A percentile compares a stretch with the other conserved stretches of the same genome.
phyloP scores from a whole-genome alignment of 768 basidiomycete genomes.

The Lactarius deliciosus region DNA sequence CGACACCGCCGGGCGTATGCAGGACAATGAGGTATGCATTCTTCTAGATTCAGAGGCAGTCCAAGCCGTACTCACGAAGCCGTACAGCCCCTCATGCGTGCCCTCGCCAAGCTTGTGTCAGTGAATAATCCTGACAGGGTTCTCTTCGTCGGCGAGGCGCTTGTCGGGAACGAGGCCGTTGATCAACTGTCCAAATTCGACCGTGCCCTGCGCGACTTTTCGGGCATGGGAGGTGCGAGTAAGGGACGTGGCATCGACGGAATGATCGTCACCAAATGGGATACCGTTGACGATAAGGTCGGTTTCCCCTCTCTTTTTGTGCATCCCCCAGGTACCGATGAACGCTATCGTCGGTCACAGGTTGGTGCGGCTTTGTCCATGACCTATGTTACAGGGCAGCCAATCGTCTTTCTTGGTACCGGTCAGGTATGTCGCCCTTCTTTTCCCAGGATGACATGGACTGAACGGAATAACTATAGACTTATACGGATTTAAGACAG shows the following conservation, averaged over 20 bases:
- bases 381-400: conserved; percentile 99
- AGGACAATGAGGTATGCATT: conserved; percentile 87
- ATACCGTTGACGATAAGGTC: conserved; percentile 97
- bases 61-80: conserved; percentile 9
- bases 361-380: conserved; percentile 98
- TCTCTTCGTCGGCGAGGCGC: conserved; percentile 95
- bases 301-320: conserved; percentile 29
- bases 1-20: conserved; percentile 98
- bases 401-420: conserved; percentile 97
- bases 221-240: conserved; percentile 58
- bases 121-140: conserved; percentile 97
- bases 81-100: conserved; percentile 88
- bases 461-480: conserved; percentile 46
- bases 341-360: conserved; percentile 41
- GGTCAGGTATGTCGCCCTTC: conserved; percentile 68
- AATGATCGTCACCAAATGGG: conserved; percentile 98
- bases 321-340: conserved; percentile 1
- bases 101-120: conserved; percentile 95
- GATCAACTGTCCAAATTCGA: conserved; percentile 98
- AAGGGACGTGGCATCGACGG: conserved; percentile 94
- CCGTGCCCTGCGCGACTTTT: conserved; percentile 89
- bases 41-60: conserved; percentile 15
- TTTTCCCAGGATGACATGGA: background rate
- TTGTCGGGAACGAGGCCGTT: conserved; percentile 98
- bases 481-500: conserved; percentile 94